Conservation (phyloP, 805 yeast genomes). For the Kazachstania psychrophila region DNA sequence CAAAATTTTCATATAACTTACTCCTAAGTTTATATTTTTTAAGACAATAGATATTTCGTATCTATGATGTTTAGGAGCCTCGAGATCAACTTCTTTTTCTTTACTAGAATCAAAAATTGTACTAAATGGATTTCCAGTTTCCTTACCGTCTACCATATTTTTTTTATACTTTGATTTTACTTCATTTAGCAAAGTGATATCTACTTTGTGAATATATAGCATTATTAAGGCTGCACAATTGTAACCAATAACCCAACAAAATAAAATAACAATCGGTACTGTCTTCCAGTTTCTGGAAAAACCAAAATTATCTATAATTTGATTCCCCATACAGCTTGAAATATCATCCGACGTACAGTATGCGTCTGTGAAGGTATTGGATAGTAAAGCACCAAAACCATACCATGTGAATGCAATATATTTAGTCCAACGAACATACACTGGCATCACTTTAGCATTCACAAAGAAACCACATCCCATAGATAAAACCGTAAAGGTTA, state of each 20-base stretch:
- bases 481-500: constrained; percentile 60
- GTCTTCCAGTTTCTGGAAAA: constrained; percentile 55
- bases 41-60: constrained; percentile 11
- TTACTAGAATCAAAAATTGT: constrained; percentile 1
- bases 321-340: constrained; percentile 34
- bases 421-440: constrained; percentile 78
- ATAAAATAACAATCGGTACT: constrained; percentile 50
- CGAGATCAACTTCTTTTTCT: constrained; percentile 11
- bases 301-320: constrained; percentile 49
- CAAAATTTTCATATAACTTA: constrained; percentile 6
- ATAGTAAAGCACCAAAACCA: constrained; percentile 56
- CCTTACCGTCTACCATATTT: not conserved
- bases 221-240: constrained; percentile 40
- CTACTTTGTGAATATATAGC: constrained; percentile 38
- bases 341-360: constrained; percentile 45
- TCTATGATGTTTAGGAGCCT: constrained; percentile 4
- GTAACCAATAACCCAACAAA: constrained; percentile 52
- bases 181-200: constrained; percentile 21
- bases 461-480: constrained; percentile 77
- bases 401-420: constrained; percentile 73
- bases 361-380: constrained; percentile 53
- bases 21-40: constrained; percentile 11
- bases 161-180: constrained; percentile 13
- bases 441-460: constrained; percentile 66
- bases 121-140: constrained; percentile 1